Conservation (phyloP, 2,329 filamentous ascomycete species). For the Xylaria sp. region DNA sequence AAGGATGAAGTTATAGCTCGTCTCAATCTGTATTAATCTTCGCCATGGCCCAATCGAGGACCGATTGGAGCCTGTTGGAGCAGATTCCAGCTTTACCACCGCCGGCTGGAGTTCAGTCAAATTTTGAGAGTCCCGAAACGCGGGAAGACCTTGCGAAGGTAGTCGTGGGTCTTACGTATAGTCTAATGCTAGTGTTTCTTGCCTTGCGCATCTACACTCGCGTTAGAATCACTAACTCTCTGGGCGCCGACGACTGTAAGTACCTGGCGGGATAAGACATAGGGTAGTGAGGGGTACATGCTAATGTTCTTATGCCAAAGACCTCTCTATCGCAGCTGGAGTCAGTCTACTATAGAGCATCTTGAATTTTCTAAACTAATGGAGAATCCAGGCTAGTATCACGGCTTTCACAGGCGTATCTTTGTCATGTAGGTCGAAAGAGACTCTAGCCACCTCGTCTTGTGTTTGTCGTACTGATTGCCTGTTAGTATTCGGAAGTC, state of each 20-base stretch:
- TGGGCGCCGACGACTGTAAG: constrained; percentile 32
- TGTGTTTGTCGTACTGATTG: constrained; percentile 1
- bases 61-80: constrained; percentile 12
- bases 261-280: not conserved
- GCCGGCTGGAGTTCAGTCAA: constrained; percentile 26
- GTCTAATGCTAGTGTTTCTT: constrained; percentile 30
- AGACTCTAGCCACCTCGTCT: not conserved
- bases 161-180: constrained; percentile 27
- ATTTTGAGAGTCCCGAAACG: constrained; percentile 27
- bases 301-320: constrained; percentile 22
- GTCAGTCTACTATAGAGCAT: constrained; percentile 22
- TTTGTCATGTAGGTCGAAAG: constrained; percentile 20
- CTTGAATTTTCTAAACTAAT: not conserved
- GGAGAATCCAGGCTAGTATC: constrained; percentile 17
- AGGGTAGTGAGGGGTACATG: not conserved
- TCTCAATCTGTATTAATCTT: not conserved
- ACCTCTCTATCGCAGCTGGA: constrained; percentile 28
- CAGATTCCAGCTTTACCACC: constrained; percentile 24
- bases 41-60: constrained; percentile 5
- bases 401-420: constrained; percentile 27
- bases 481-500: constrained; percentile 24
- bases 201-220: constrained; percentile 31
- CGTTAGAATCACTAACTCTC: constrained; percentile 14
- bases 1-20: not conserved
- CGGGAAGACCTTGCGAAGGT: constrained; percentile 15